phyloP scores from a whole-genome alignment of 768 basidiomycete genomes.

The Macrolepiota dolichaula region DNA sequence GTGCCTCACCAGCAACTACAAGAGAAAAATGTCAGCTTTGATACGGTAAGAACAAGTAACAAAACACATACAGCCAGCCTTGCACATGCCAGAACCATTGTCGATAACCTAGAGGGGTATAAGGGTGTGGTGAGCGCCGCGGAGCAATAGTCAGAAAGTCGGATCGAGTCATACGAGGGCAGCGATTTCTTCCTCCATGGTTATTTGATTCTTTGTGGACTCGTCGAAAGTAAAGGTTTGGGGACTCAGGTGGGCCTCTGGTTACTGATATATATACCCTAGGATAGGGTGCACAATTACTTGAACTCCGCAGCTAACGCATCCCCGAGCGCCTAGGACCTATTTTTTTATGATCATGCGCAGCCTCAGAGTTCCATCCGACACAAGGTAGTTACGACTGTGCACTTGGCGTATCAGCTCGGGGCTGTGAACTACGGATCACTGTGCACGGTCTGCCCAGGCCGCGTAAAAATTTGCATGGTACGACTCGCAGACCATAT shows the following conservation, averaged over 20 bases:
- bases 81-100: constrained; percentile 99
- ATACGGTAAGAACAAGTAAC: constrained; percentile 8
- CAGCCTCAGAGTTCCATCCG: no score
- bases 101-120: constrained; percentile 64
- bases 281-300: no score
- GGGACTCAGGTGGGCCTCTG: background rate
- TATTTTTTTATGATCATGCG: no score
- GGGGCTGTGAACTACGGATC: no score
- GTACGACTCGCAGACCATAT: no score
- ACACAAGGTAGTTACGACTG: no score
- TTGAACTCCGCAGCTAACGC: no score
- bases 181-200: constrained; percentile 48
- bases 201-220: constrained; percentile 34
- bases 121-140: background rate
- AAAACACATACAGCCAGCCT: constrained; percentile 87
- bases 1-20: constrained; percentile 59
- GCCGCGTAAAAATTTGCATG: no score
- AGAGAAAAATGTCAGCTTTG: constrained; percentile 19
- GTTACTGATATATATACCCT: constrained; percentile 13
- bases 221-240: constrained; percentile 17
- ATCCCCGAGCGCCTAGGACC: no score
- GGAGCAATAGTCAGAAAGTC: constrained; percentile 24
- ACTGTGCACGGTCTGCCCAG: no score
- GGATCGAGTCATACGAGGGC: constrained; percentile 40
- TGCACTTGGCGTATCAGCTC: no score